Percentiles rank a stretch among this genome's conserved stretches.
phyloP scores from a whole-genome alignment of 768 basidiomycete genomes.

The Leccinum olivaceopallidum region DNA sequence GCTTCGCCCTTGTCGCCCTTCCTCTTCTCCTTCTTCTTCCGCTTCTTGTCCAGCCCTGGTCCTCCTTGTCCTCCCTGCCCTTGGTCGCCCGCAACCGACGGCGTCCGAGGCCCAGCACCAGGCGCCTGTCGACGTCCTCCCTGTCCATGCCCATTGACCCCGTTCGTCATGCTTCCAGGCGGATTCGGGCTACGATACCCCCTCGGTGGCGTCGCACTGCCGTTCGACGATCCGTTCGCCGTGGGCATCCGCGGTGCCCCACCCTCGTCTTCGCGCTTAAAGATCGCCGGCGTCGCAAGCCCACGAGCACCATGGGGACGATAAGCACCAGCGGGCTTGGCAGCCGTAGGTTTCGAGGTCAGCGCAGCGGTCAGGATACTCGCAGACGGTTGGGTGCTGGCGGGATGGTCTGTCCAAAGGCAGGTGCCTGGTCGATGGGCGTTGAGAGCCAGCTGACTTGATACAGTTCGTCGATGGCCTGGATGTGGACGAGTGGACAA shows the following conservation, averaged over 20 bases:
- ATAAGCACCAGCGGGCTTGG: conserved; percentile 67
- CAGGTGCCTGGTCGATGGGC: conserved; percentile 58
- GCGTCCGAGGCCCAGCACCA: conserved; percentile 60
- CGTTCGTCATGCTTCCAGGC: conserved; percentile 46
- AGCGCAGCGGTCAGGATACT: conserved; percentile 53
- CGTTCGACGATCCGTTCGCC: conserved; percentile 37
- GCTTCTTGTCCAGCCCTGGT: conserved; percentile 38
- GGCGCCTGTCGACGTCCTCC: conserved; percentile 56
- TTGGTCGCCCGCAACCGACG: conserved; percentile 44
- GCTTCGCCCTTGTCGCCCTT: conserved; percentile 42
- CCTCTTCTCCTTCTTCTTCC: conserved; percentile 59
- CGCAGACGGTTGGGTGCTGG: conserved; percentile 58
- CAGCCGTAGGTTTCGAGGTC: conserved; percentile 51
- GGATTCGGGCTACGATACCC: conserved; percentile 58
- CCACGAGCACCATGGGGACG: conserved; percentile 93
- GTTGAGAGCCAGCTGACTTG: conserved; percentile 84
- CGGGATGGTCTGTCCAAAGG: conserved; percentile 69
- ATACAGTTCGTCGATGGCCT: conserved; percentile 85
- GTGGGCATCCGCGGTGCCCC: conserved; percentile 55
- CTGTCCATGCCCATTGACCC: conserved; percentile 31
- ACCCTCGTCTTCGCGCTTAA: conserved; percentile 91
- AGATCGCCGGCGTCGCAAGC: conserved; percentile 81
- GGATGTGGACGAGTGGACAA: conserved; percentile 83
- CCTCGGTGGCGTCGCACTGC: conserved; percentile 63
- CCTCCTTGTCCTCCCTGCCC: conserved; percentile 22